These are phyloP conservation scores for Candida odintsovae DNA, from an alignment of 805 yeast species.

Conservation along the genomic window DNA sequence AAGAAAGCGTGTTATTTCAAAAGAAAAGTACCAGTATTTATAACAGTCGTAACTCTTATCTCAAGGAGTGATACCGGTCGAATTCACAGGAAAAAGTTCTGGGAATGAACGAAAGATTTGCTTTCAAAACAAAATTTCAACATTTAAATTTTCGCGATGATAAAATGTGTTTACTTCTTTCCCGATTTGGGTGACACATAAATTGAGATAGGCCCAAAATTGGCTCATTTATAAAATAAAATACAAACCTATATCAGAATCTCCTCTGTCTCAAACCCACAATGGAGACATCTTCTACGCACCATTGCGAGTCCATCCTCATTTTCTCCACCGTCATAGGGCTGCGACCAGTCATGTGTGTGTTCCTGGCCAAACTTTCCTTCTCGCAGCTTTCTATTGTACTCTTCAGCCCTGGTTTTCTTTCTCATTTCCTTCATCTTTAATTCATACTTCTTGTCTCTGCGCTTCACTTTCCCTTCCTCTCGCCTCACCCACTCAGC, in stretches of 20 bases:
- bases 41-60: no score
- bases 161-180: slow-evolving; percentile 2
- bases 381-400: slow-evolving; percentile 62
- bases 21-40: neutral
- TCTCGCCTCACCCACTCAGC: slow-evolving; percentile 89
- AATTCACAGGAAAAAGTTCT: neutral
- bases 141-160: neutral
- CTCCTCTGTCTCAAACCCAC: slow-evolving; percentile 85
- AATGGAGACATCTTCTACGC: slow-evolving; percentile 62
- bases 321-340: slow-evolving; percentile 38
- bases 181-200: slow-evolving; percentile 3
- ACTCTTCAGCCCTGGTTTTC: slow-evolving; percentile 88
- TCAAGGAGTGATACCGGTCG: no score
- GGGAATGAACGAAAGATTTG: neutral
- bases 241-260: slow-evolving; percentile 27
- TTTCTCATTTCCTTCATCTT: slow-evolving; percentile 83
- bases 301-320: slow-evolving; percentile 37
- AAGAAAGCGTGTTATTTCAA: no score
- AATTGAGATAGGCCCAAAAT: neutral
- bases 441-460: slow-evolving; percentile 74
- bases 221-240: neutral
- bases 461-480: slow-evolving; percentile 58
- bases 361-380: slow-evolving; percentile 58
- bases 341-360: slow-evolving; percentile 68
- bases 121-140: neutral